Percentiles rank a stretch among this genome's conserved stretches.
Evolutionary conservation across 306 rosid species (phyloP).

Genomic region (Amphicarpaea edgeworthii): DNA sequence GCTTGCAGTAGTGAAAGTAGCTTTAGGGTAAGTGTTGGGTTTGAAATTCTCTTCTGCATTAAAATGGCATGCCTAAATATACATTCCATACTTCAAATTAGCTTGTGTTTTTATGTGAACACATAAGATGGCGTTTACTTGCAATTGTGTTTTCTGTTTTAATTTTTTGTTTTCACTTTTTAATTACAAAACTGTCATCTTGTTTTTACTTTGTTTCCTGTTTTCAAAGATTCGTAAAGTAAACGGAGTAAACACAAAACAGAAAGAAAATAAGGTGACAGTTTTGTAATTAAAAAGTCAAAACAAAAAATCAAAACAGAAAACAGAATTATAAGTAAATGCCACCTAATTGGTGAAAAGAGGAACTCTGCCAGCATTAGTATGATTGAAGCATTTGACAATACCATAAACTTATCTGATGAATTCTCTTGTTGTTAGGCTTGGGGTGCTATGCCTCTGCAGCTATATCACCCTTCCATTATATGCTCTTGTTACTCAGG

Average conservation of each 20-base stretch:
- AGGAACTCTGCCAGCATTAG: neutral
- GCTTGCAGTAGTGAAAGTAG: constrained; percentile 72
- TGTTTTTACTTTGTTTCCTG: no score
- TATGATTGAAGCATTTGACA: constrained; percentile 12
- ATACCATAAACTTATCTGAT: constrained; percentile 23
- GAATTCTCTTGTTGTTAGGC: constrained; percentile 52
- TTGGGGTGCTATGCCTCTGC: constrained; percentile 70
- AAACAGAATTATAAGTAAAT: no score
- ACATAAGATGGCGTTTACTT: no score
- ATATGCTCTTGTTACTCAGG: constrained; percentile 97
- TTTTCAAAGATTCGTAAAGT: no score
- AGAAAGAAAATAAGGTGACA: no score
- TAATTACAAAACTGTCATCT: no score
- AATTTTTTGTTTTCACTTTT: no score
- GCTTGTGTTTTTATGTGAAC: neutral
- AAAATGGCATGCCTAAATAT: neutral
- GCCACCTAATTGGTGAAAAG: no score
- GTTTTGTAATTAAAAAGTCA: no score
- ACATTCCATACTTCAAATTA: constrained; percentile 18
- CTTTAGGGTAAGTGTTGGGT: constrained; percentile 71
- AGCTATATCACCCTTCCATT: constrained; percentile 95
- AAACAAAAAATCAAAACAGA: no score
- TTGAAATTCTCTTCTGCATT: neutral
- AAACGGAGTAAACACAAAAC: no score
- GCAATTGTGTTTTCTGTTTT: no score